Percentiles rank a stretch among this genome's conserved stretches.
Conservation (phyloP, 2,329 filamentous ascomycete genomes). For the Scleromitrula shiraiana region DNA sequence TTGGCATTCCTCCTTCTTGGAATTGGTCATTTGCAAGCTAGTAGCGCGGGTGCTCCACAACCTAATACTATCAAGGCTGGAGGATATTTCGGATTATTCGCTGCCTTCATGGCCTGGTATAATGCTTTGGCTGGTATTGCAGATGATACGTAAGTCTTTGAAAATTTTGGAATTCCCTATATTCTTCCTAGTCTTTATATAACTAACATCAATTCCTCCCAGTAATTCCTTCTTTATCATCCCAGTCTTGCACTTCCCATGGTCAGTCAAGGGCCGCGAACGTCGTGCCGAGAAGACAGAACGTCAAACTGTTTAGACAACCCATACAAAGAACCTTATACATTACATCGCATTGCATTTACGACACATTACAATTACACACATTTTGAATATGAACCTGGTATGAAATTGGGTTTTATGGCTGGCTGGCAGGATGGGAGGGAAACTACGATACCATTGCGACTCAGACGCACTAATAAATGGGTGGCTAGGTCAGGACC, state of each 20-base stretch:
- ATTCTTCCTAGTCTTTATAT: not conserved
- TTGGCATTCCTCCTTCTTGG: slow-evolving; percentile 50
- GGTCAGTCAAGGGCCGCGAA: slow-evolving; percentile 71
- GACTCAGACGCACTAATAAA: too few species aligned
- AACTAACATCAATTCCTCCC: slow-evolving; percentile 30
- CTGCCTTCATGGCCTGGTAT: slow-evolving; percentile 81
- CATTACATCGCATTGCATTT: too few species aligned
- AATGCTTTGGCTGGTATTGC: slow-evolving; percentile 77
- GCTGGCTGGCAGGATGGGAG: too few species aligned
- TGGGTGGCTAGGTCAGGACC: too few species aligned
- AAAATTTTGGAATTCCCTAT: not conserved
- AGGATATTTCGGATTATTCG: slow-evolving; percentile 71
- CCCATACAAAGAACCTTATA: too few species aligned
- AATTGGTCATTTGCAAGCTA: slow-evolving; percentile 29
- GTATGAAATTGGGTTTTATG: too few species aligned
- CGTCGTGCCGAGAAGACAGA: slow-evolving; percentile 44
- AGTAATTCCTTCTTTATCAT: slow-evolving; percentile 87
- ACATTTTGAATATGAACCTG: too few species aligned
- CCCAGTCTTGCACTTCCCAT: slow-evolving; percentile 90
- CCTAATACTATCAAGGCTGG: slow-evolving; percentile 54
- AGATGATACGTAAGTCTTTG: slow-evolving; percentile 50
- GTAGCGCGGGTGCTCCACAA: slow-evolving; percentile 28
- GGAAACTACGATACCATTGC: too few species aligned
- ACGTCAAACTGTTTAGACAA: slow-evolving; percentile 23
- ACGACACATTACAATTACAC: not conserved